phyloP scores from a whole-genome alignment of 2,329 filamentous ascomycete genomes.

The Hypoxylon rubiginosum region DNA sequence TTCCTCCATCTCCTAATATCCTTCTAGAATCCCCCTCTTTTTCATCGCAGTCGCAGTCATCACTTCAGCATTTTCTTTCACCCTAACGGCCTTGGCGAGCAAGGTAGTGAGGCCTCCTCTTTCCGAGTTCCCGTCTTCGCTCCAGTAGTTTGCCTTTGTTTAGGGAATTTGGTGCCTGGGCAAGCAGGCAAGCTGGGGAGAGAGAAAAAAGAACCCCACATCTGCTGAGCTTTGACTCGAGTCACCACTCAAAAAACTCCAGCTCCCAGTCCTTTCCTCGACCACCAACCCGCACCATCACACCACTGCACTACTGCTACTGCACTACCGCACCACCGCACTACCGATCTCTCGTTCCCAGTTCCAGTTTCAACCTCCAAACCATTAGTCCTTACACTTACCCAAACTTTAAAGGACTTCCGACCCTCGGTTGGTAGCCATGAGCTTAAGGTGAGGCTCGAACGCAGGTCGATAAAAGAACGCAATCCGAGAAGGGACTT shows the following conservation, averaged over 20 bases:
- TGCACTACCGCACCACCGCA: background rate
- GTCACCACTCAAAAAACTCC: background rate
- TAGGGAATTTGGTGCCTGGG: constrained; percentile 12
- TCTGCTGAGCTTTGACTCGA: constrained; percentile 9
- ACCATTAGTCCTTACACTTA: constrained; percentile 1
- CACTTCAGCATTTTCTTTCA: constrained; percentile 26
- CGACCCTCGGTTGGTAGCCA: constrained; percentile 34
- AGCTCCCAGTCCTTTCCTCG: constrained; percentile 9
- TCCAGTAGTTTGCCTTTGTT: constrained; percentile 19
- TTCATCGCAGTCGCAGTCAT: constrained; percentile 24
- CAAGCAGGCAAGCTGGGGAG: background rate
- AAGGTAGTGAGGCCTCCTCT: constrained; percentile 40
- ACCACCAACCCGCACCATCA: background rate
- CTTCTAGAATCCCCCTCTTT: constrained; percentile 27
- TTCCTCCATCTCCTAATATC: constrained; percentile 23
- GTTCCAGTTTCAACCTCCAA: constrained; percentile 13
- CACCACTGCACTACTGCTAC: background rate
- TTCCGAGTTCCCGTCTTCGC: constrained; percentile 34
- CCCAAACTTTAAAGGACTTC: constrained; percentile 21
- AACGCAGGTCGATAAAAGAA: constrained; percentile 35
- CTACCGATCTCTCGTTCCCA: background rate
- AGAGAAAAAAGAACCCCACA: constrained; percentile 12
- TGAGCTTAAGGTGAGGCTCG: constrained; percentile 35
- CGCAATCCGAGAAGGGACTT: constrained; percentile 24
- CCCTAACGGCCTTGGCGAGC: constrained; percentile 41